Base-by-base conservation (phyloP, 306 rosid genomes). In the Vigna radiata region DNA sequence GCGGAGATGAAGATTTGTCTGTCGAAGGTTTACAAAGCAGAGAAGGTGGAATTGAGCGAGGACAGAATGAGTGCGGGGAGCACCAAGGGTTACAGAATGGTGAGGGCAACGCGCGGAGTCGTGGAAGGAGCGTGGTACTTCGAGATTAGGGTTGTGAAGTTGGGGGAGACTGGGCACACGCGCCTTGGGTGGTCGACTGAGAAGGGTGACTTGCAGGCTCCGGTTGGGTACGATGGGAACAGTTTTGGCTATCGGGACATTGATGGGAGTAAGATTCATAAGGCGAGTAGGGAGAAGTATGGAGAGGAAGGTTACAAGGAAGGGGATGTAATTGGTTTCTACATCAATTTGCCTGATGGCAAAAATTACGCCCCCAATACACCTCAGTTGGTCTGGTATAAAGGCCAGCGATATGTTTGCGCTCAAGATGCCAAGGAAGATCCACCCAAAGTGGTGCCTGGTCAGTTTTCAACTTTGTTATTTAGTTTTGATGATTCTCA, bases 171-270 rank as follows among this genome's bases (percentile, higher is more conserved):
- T 1, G 97, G 97, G 14, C 97, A 95, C 72, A 95, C 99, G 0
- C 86, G 99, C 9, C 90, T 95, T 6, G 97, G 97, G 0, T 95
- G 97, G 96, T 88, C 94, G 7, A 95, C 87, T 15, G 97, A 92
- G 72, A 92, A 90, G 77, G 99, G 97, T 54, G 97, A 95, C 87
- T 83, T 95, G 81, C 99, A 95, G 86, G 99, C 97, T 0, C 99
- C 97, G 0, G 97, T 95, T 59, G 99, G 97, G 50, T 95, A 92
- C 33, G 97, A 95, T 62, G 94, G 87, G 79, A 95, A 90, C 14
- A 90, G 99, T 39, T 92, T 88, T 13, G 97, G 96, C 52, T 95
- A 92, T 48, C 84, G 97, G 82, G 99, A 95, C 61, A 86, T 91
- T 83, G 99, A 95, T 88, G 99, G 97, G 73, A 92, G 94, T 80